These are phyloP conservation scores for Apiotrichum laibachii DNA, from an alignment of 1,284 basidiomycete genomes.

Conservation along the genomic window DNA sequence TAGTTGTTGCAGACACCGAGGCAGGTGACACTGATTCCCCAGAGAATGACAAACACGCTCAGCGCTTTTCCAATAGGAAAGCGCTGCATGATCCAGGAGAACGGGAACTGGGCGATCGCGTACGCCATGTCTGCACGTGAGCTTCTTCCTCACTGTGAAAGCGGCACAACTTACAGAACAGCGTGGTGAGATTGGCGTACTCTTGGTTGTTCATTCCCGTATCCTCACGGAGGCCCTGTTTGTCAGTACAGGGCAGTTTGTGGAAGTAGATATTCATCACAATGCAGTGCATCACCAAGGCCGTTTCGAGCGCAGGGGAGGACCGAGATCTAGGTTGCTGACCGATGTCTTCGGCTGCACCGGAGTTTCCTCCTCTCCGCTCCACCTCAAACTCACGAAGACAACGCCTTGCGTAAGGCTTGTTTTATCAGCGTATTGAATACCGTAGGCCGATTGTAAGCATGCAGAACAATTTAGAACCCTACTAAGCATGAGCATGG, in stretches of 20 bases:
- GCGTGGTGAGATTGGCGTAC: constrained; percentile 18
- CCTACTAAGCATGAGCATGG: constrained; percentile 13
- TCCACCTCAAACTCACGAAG: neutral
- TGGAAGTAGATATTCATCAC: neutral
- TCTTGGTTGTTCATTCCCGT: constrained; percentile 3
- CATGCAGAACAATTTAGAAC: too few relatives aligned
- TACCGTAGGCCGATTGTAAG: constrained; percentile 4
- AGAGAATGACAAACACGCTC: constrained; percentile 11
- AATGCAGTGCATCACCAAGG: too few relatives aligned
- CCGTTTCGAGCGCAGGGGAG: neutral
- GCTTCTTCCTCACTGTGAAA: neutral
- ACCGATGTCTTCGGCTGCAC: neutral
- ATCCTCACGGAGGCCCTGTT: constrained; percentile 1
- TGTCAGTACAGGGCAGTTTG: neutral
- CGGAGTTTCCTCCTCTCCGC: too few relatives aligned
- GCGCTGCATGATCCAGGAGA: constrained; percentile 20
- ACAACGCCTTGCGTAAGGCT: constrained; percentile 1
- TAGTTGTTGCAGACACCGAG: constrained; percentile 13
- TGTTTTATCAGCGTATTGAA: constrained; percentile 4
- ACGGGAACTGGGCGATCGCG: constrained; percentile 21
- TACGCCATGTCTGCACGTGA: constrained; percentile 17
- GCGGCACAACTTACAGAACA: constrained; percentile 21
- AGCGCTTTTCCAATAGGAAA: constrained; percentile 24
- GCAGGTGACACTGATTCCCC: constrained; percentile 14
- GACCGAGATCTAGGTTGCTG: too few relatives aligned